These are phyloP conservation scores for Mrakia frigida DNA, from an alignment of 768 basidiomycete genomes.

Conservation along the genomic window DNA sequence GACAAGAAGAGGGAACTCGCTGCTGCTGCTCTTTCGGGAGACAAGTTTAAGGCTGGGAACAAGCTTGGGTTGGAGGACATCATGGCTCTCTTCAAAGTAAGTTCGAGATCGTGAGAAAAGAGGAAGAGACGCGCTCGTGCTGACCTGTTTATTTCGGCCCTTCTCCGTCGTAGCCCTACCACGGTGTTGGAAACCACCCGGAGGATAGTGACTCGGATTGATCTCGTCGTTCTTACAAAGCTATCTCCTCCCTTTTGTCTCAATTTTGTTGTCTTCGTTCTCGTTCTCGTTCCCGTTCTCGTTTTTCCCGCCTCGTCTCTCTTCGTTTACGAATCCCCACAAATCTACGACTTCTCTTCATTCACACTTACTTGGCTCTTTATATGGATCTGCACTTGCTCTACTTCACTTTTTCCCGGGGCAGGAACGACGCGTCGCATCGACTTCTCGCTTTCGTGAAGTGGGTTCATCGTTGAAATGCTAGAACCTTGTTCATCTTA, in stretches of 20 bases:
- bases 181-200: neutral
- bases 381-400: too few relatives aligned
- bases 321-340: neutral
- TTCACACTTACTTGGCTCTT: too few relatives aligned
- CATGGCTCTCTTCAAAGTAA: constrained; percentile 47
- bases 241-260: neutral
- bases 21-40: constrained; percentile 75
- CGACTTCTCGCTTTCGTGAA: too few relatives aligned
- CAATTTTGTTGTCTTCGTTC: neutral
- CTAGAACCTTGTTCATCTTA: too few relatives aligned
- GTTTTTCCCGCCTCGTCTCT: neutral
- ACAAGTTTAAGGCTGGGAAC: constrained; percentile 76
- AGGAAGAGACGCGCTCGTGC: neutral
- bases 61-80: constrained; percentile 76
- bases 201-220: neutral
- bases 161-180: neutral
- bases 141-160: neutral
- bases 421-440: too few relatives aligned
- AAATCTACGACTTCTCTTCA: neutral
- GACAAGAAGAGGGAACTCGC: constrained; percentile 83
- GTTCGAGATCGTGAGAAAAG: neutral
- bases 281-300: neutral
- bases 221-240: neutral
- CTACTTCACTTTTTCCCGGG: too few relatives aligned
- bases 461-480: too few relatives aligned